phyloP scores from a whole-genome alignment of 2,329 filamentous ascomycete genomes.

The Ustulina deusta region DNA sequence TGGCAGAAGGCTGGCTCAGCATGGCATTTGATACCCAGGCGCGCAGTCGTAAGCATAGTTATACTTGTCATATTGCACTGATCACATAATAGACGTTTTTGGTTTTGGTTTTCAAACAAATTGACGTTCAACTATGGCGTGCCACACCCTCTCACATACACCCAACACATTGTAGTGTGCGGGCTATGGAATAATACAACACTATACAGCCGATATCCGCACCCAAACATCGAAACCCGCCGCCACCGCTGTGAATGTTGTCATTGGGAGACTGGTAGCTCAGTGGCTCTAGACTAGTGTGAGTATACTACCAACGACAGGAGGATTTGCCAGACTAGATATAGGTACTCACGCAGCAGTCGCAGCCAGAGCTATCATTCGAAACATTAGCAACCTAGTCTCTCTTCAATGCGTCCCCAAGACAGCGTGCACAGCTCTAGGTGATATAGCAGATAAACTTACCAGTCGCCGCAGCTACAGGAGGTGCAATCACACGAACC shows the following conservation, averaged over 20 bases:
- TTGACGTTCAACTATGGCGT: background rate
- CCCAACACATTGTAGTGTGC: conserved; percentile 1
- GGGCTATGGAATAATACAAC: background rate
- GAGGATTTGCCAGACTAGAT: too few relatives aligned
- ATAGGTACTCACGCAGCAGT: conserved; percentile 34
- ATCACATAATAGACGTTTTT: background rate
- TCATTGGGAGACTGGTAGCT: background rate
- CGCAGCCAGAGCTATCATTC: conserved; percentile 22
- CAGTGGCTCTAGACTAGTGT: conserved; percentile 28
- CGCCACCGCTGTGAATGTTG: background rate
- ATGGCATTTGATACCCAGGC: conserved; percentile 36
- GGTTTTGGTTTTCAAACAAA: conserved; percentile 2
- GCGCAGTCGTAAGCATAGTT: conserved; percentile 11
- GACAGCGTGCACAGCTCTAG: background rate
- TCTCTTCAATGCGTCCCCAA: background rate
- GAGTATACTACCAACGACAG: background rate
- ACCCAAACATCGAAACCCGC: background rate
- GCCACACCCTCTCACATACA: background rate
- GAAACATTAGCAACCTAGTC: conserved; percentile 12
- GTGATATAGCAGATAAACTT: conserved; percentile 1
- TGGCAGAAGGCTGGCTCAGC: conserved; percentile 23
- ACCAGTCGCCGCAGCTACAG: conserved; percentile 32
- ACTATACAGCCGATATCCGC: background rate
- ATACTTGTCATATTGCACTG: background rate
- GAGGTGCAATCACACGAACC: conserved; percentile 30